Percentiles rank a stretch among this genome's conserved stretches.
These are phyloP conservation scores for Kluyveromyces wickerhamii DNA, from an alignment of 805 yeast species.

Conservation along the genomic window DNA sequence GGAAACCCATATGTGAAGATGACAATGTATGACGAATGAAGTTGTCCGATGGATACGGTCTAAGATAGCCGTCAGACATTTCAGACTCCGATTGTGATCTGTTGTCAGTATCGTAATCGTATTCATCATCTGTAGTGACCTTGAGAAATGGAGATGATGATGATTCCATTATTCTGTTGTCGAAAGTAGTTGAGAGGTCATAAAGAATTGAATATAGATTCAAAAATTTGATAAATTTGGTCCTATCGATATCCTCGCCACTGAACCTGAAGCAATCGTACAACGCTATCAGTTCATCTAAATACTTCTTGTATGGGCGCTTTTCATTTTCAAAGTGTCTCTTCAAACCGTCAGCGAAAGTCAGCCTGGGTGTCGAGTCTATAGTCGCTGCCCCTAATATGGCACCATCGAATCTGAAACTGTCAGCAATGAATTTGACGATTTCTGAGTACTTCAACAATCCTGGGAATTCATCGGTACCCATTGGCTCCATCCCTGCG, in stretches of 20 bases:
- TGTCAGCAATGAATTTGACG: slow-evolving; percentile 51
- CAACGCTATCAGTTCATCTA: slow-evolving; percentile 35
- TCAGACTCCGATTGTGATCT: slow-evolving; percentile 1
- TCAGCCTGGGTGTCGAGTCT: slow-evolving; percentile 19
- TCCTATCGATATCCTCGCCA: slow-evolving; percentile 48
- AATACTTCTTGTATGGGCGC: slow-evolving; percentile 7
- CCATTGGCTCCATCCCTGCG: slow-evolving; percentile 35
- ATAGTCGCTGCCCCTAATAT: slow-evolving; percentile 31
- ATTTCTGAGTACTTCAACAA: slow-evolving; percentile 43
- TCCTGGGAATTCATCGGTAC: slow-evolving; percentile 31
- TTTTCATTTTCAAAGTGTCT: slow-evolving; percentile 17
- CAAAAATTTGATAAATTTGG: slow-evolving; percentile 55
- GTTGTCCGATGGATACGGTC: background rate
- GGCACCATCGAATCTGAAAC: slow-evolving; percentile 41
- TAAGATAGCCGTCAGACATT: background rate
- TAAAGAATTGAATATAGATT: slow-evolving; percentile 32
- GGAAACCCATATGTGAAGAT: background rate
- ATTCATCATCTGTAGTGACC: background rate
- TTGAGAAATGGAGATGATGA: background rate
- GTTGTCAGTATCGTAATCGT: slow-evolving; percentile 1
- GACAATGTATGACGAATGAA: background rate
- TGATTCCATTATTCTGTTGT: background rate
- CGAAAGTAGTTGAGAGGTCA: slow-evolving; percentile 14
- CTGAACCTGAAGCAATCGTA: slow-evolving; percentile 69
- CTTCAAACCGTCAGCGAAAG: slow-evolving; percentile 20